A percentile compares a stretch with the other conserved stretches of the same genome.
Evolutionary conservation across 176 grass and related monocot species (phyloP).

Genomic region (Poa annua): DNA sequence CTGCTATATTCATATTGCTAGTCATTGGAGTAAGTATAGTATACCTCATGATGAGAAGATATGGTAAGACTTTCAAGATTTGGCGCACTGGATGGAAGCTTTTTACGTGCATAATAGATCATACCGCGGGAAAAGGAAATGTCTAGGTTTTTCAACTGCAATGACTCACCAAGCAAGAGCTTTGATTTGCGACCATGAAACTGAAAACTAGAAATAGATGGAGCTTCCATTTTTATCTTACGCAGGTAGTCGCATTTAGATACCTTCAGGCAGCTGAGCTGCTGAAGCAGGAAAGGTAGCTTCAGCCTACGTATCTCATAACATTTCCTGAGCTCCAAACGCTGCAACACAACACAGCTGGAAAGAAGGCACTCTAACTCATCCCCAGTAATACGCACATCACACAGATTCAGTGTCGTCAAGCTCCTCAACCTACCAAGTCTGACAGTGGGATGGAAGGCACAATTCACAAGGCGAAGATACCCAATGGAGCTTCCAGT

Average conservation of each 20-base stretch:
- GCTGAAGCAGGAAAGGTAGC: neutral
- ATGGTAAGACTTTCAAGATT: neutral
- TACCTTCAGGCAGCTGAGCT: neutral
- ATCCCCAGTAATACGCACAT: neutral
- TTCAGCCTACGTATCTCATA: neutral
- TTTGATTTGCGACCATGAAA: neutral
- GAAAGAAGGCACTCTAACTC: neutral
- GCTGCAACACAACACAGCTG: neutral
- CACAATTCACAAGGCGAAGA: neutral
- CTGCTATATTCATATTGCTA: neutral
- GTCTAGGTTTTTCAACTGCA: neutral
- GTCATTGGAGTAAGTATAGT: neutral
- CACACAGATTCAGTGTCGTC: neutral
- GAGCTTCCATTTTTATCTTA: neutral
- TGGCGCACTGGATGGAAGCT: conserved; percentile 4
- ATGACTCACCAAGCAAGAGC: neutral
- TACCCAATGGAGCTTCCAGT: neutral
- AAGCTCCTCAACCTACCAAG: neutral
- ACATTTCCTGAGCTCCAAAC: neutral
- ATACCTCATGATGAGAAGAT: neutral
- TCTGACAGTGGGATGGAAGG: conserved; percentile 6
- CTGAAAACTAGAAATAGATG: neutral
- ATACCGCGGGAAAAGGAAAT: neutral
- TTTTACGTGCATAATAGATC: neutral
- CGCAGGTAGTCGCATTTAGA: neutral